Percentiles rank a stretch among this genome's conserved stretches.
These are phyloP conservation scores for Scytalidium sp. DNA, from an alignment of 2,329 filamentous ascomycete species.

Conservation along the genomic window DNA sequence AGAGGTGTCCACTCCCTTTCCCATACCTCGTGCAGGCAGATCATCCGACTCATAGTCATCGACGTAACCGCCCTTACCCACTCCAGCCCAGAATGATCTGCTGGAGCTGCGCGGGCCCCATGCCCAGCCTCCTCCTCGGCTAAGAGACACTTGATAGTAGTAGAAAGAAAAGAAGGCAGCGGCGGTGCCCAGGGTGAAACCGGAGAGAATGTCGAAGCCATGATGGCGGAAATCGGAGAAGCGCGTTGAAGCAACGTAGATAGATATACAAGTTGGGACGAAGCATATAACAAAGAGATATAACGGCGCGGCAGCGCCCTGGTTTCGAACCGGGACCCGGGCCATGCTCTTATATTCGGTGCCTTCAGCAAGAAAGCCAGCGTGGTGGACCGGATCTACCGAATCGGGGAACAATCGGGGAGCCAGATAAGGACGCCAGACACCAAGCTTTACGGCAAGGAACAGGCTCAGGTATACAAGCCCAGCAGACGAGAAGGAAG, in stretches of 20 bases:
- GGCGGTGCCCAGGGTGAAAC: slow-evolving; percentile 72
- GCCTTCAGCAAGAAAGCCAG: slow-evolving; percentile 73
- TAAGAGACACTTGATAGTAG: slow-evolving; percentile 81
- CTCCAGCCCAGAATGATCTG: slow-evolving; percentile 75
- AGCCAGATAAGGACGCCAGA: slow-evolving; percentile 68
- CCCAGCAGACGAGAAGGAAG: slow-evolving; percentile 73
- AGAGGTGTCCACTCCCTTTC: background rate
- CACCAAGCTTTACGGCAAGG: slow-evolving; percentile 77
- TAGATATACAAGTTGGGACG: slow-evolving; percentile 68
- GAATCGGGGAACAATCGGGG: slow-evolving; percentile 37
- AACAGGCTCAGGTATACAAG: slow-evolving; percentile 85
- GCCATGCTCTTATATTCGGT: slow-evolving; percentile 21
- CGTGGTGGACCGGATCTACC: slow-evolving; percentile 50
- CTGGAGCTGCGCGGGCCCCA: slow-evolving; percentile 76
- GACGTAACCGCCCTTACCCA: slow-evolving; percentile 44
- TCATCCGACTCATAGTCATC: slow-evolving; percentile 15
- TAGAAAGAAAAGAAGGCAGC: slow-evolving; percentile 74
- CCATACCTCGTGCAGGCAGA: background rate
- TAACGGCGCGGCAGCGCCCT: slow-evolving; percentile 78
- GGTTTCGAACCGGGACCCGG: slow-evolving; percentile 57
- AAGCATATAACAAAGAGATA: slow-evolving; percentile 71
- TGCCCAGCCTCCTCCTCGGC: slow-evolving; percentile 79
- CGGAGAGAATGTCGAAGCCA: slow-evolving; percentile 88
- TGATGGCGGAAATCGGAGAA: slow-evolving; percentile 89
- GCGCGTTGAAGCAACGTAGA: slow-evolving; percentile 81